Conservation (phyloP, 768 basidiomycete species). For the Mrakia blollopis region DNA sequence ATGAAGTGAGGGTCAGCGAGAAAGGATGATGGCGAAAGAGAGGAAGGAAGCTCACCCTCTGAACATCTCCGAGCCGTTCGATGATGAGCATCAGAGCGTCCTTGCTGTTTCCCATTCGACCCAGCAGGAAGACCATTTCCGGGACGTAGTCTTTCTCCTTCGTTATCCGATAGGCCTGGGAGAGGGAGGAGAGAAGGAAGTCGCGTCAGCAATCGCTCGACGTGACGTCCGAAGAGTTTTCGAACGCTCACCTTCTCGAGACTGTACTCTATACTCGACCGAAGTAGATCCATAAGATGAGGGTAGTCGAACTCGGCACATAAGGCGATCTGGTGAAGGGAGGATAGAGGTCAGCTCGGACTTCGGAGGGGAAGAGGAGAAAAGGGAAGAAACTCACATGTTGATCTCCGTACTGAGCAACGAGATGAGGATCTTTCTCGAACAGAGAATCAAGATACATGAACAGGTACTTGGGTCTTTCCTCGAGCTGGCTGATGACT, state of each 20-base stretch:
- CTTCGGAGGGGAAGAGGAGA: neutral
- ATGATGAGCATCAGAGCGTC: conserved; percentile 90
- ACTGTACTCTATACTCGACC: conserved; percentile 85
- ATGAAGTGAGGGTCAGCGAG: neutral
- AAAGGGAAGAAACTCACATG: conserved; percentile 53
- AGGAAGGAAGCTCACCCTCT: conserved; percentile 56
- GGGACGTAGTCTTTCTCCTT: conserved; percentile 77
- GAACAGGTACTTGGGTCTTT: conserved; percentile 74
- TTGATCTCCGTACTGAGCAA: conserved; percentile 73
- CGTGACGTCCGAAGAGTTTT: too few species aligned
- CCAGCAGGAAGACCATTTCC: conserved; percentile 96
- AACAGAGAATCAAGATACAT: conserved; percentile 87
- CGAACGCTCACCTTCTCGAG: conserved; percentile 63
- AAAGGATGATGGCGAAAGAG: neutral
- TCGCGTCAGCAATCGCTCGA: neutral
- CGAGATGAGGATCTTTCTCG: conserved; percentile 75
- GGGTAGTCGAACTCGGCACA: conserved; percentile 80
- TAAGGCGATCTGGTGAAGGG: conserved; percentile 62
- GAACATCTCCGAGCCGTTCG: conserved; percentile 85
- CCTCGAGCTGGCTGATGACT: conserved; percentile 79
- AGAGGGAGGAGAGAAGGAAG: neutral
- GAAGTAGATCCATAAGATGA: conserved; percentile 81
- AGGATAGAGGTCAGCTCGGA: conserved; percentile 3
- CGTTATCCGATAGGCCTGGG: conserved; percentile 79
- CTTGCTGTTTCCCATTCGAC: conserved; percentile 97